These are phyloP conservation scores for Babesia sp. DNA, from an alignment of 169 alveolate genomes.

Conservation along the genomic window DNA sequence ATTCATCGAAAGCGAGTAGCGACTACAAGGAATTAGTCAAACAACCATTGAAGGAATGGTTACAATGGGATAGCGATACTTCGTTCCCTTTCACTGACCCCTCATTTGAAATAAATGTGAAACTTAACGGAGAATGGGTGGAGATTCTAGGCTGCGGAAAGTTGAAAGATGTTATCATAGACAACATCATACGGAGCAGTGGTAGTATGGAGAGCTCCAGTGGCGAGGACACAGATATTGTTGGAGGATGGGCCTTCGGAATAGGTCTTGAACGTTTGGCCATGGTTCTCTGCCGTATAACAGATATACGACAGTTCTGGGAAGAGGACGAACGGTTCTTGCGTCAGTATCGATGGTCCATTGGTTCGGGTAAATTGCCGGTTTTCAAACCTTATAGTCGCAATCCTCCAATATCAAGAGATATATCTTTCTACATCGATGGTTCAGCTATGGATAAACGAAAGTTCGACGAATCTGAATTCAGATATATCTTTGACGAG, in stretches of 20 bases:
- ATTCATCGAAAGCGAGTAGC: background rate
- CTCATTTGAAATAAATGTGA: constrained; percentile 85
- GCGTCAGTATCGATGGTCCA: constrained; percentile 74
- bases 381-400: constrained; percentile 69
- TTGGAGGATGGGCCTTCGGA: constrained; percentile 93
- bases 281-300: constrained; percentile 85
- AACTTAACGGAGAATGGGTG: constrained; percentile 78
- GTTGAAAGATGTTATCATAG: constrained; percentile 81
- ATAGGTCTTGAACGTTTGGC: constrained; percentile 91
- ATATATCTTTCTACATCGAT: constrained; percentile 70
- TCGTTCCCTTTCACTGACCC: constrained; percentile 92
- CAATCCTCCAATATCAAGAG: constrained; percentile 73
- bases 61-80: constrained; percentile 85
- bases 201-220: background rate
- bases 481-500: constrained; percentile 16
- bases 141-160: constrained; percentile 92
- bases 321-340: constrained; percentile 85
- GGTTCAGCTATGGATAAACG: constrained; percentile 17
- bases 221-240: background rate
- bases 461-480: constrained; percentile 14
- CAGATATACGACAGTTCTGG: constrained; percentile 92
- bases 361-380: constrained; percentile 44
- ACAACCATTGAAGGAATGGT: background rate
- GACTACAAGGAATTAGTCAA: background rate
- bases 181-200: constrained; percentile 39